Evolutionary conservation across 768 basidiomycete species (phyloP), one percentile per base, ranked within the genome.

Genomic region (Auricularia cornea): DNA sequence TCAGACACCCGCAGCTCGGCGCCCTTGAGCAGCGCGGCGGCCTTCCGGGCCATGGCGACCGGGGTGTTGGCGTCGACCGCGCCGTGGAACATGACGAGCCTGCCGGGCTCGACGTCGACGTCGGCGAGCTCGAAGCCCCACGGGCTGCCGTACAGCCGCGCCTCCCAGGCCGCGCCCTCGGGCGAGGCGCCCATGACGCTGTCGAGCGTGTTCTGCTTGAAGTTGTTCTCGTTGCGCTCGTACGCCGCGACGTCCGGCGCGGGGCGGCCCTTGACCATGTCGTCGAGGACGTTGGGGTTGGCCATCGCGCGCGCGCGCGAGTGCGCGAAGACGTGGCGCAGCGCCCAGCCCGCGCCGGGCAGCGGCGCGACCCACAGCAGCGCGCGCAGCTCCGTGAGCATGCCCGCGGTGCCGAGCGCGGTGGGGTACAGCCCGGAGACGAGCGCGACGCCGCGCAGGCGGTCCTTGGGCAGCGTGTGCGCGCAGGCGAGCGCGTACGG

Each of bases 31-130:
- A 38, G 35, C 10, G 86, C 88, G 26, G 92, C 94, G 70, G 90
- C 83, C 72, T 84, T 97, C 69, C 98, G 96, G 16, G 90, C 80
- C 75, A 97, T 98, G 5, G 82, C 95, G 70, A 96, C 91, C 94
- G 65, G n/a, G 52, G 26, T 40, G 12, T 31, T 23, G 16, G 23
- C 20, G 18, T 20, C 20, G 18, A n/a, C 16, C 44, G 20, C 14
- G 18, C 62, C 12, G 31, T 35, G 20, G 30, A n/a, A 54, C 28
- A 30, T 38, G 44, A 26, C 41, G 33, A 35, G 35, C 32, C 23
- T 29, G 28, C 30, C 38, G n/a, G 18, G 44, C 26, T 26, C 23
- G 60, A 32, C 20, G 52, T 18, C 23, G 10, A 29, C 23, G 18
- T 3, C 30, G 10, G 31, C 40, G 14, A 29, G 48, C 8, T 3